Evolutionary conservation across 805 yeast species (phyloP), one percentile per base, ranked within the genome.

Genomic region (Saccharomycodes ludwigii): DNA sequence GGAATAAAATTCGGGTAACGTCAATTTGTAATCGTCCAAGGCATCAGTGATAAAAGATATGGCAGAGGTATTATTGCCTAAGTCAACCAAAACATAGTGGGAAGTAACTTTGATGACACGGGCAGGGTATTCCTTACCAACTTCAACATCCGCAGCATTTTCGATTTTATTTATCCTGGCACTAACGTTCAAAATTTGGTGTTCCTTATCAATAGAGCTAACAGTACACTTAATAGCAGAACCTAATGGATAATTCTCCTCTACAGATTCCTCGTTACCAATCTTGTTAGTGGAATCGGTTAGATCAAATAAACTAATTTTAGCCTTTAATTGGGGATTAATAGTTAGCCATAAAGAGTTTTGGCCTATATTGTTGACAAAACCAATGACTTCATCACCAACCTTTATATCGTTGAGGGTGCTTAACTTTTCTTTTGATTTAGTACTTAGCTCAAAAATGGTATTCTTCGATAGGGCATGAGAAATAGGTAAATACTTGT

Each of bases 11-110:
- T 12, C 22, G 25, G 4, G 30, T 13, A 10, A 30, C 18, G 9
- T 30, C 22, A 11, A n/a, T n/a, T 27, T 30, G 24, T 27, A 82
- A 48, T 78, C 78, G 46, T 76, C 70, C 41, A 80, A 59, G 5
- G 93, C 84, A 51, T 84, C 95, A 3, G 91, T 74, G 31, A 78
- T 68, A 47, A 67, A 73, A 3, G 91, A 66, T 33, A 76, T 63
- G 36, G 52, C 60, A 3, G 79, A 86, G 21, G 66, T 64, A 28
- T 62, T 65, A 21, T 65, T 64, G n/a, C 84, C 80, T 27, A 84
- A 55, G 38, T 78, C 80, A 26, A 83, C 77, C 41, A 79, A 54
- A 24, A 82, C 74, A 42, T 65, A 72, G 26, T 67, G 64, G 9
- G 71, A 77, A 32, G 66, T 59, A 2, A 79, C 68, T 42, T 66